These are phyloP conservation scores for Globisporangium alternatum DNA, from an alignment of 352 stramenopile species.

Conservation along the genomic window DNA sequence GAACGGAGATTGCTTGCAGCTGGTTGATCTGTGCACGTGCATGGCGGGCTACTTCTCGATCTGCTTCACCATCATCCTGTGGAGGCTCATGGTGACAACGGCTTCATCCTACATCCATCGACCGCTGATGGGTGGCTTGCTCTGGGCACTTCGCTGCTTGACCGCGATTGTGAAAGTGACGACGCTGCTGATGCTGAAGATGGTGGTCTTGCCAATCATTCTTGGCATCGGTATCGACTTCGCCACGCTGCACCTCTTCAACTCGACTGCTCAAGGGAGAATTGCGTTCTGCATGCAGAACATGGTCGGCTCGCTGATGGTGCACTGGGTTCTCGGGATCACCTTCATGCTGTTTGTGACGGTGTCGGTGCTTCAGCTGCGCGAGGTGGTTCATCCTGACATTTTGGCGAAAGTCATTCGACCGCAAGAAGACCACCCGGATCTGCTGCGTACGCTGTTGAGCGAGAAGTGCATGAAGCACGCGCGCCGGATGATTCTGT, in stretches of 20 bases:
- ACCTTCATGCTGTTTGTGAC: constrained; percentile 98
- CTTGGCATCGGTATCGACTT: constrained; percentile 94
- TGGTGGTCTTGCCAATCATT: constrained; percentile 95
- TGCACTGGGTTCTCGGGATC: constrained; percentile 97
- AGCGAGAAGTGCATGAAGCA: constrained; percentile 93
- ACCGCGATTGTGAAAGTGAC: constrained; percentile 93
- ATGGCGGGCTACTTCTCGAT: constrained; percentile 78
- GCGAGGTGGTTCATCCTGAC: constrained; percentile 94
- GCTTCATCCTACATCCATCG: constrained; percentile 83
- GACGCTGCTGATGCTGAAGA: constrained; percentile 96
- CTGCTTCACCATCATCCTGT: constrained; percentile 81
- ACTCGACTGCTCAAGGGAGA: constrained; percentile 67
- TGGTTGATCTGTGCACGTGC: constrained; percentile 85
- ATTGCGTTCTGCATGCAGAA: constrained; percentile 80
- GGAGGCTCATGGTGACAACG: constrained; percentile 81
- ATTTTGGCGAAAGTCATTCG: constrained; percentile 85
- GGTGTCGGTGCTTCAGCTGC: constrained; percentile 93
- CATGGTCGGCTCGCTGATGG: constrained; percentile 90
- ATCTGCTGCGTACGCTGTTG: constrained; percentile 94
- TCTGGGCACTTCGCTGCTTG: constrained; percentile 78
- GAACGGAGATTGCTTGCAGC: constrained; percentile 74
- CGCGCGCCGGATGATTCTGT: constrained; percentile 92
- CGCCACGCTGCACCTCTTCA: constrained; percentile 90
- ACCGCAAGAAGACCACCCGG: constrained; percentile 96
- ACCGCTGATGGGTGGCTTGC: constrained; percentile 72